Base-by-base conservation (phyloP, 805 yeast species). In the Cephaloascus fragrans region DNA sequence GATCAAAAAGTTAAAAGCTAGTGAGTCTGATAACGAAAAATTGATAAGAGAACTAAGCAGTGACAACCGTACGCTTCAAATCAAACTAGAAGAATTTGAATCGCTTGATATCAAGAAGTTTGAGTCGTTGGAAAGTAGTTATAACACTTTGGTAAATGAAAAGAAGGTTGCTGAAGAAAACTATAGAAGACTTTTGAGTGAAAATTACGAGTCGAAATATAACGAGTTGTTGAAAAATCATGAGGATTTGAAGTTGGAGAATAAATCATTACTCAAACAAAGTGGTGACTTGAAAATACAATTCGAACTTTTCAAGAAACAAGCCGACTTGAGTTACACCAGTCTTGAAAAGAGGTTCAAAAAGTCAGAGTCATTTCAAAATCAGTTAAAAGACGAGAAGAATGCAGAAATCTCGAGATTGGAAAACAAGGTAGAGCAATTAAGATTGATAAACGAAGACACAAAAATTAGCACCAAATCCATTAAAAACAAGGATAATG, bases 401-500 rank as follows among this genome's bases (percentile, higher is more conserved):
- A 43, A 44, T 2, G 32, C 47, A 3, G 87, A 81, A 49, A 67
- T 77, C 15, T 57, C 70, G 26, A 58, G 80, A 37, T 59, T 86
- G 26, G 96, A 87, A 52, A 71, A 70, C 16, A 77, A 79, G 42
- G 67, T 85, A 38, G 97, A 90, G 58, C 62, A 67, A 23, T 59
- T 82, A 39, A 66, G 96, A 34, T 64, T 76, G 23, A 74, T 75
- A 46, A 62, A 74, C 19, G 96, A 88, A 52, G 55, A 59, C 18
- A 36, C 47, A n/a, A 36, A 44, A 4, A 46, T 42, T 10, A 41
- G 44, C 16, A 19, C 41, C 6, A 10, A 16, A 5, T 47, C 40
- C 12, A 33, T 18, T 2, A 26, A 19, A n/a, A 39, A 38, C 8
- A 12, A 32, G 2, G 8, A 36, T 19, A 20, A 10, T 5, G 38